Evolutionary conservation across 2,329 filamentous ascomycete genomes (phyloP).

Genomic region (Scedosporium boydii): DNA sequence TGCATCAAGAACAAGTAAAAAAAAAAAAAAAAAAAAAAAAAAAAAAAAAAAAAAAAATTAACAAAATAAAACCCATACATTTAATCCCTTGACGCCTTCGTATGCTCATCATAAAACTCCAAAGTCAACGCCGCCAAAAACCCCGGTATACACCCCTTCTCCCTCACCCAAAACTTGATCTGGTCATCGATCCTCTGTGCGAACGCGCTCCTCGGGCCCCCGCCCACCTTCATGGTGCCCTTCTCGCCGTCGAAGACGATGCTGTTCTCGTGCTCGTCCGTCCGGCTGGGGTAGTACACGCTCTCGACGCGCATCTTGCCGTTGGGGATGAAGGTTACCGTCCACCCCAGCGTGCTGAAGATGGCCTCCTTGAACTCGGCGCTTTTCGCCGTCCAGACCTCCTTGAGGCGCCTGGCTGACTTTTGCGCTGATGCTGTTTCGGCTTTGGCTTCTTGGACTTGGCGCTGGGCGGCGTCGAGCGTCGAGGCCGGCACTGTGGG

Average conservation of each 20-base stretch:
- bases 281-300: slow-evolving; percentile 65
- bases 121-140: slow-evolving; percentile 85
- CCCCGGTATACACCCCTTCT: slow-evolving; percentile 85
- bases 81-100: slow-evolving; percentile 13
- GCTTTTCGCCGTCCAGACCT: slow-evolving; percentile 86
- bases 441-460: slow-evolving; percentile 61
- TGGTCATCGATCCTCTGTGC: slow-evolving; percentile 74
- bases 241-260: slow-evolving; percentile 86
- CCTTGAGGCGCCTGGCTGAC: slow-evolving; percentile 73
- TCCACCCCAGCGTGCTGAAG: slow-evolving; percentile 85
- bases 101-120: slow-evolving; percentile 77
- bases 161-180: slow-evolving; percentile 93
- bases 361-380: slow-evolving; percentile 94
- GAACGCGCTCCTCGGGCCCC: slow-evolving; percentile 79
- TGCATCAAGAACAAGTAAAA: not conserved
- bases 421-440: slow-evolving; percentile 70
- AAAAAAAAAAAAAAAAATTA: not conserved
- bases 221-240: slow-evolving; percentile 96
- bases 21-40: not conserved
- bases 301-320: slow-evolving; percentile 88
- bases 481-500: slow-evolving; percentile 68
- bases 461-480: slow-evolving; percentile 64
- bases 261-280: slow-evolving; percentile 61
- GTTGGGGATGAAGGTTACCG: slow-evolving; percentile 92
- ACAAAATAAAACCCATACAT: not conserved